Evolutionary conservation across 2,329 filamentous ascomycete genomes (phyloP), one percentile per base, ranked within the genome.

Genomic region (Colletotrichum gigasporum): DNA sequence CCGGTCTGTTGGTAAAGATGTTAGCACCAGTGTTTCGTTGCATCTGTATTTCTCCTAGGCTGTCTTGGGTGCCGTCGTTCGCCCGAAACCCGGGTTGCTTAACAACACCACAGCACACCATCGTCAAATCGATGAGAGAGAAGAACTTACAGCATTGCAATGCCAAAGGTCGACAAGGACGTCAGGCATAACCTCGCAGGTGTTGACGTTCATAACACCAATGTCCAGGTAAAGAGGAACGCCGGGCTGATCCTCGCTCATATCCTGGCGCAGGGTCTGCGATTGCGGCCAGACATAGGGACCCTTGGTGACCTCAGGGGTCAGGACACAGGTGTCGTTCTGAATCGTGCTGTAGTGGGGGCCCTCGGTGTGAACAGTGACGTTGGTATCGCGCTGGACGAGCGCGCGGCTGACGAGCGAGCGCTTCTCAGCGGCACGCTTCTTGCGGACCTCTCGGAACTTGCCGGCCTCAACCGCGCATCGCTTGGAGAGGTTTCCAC

Each of bases 211-310:
- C 16, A 71, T 57, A 14, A 70, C 64, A 28, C 70, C 69, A 37
- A 71, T 62, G 30, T 70, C 68, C 32, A 71, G 69, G 50, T 78
- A 79, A 5, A 84, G 50, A 32, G 80, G 77, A 12, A 85, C 71
- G 42, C 82, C 82, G 42, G 44, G 71, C 64, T 79, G 67, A 4
- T 70, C 62, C 57, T 84, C 82, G 63, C 76, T 78, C 65, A 84
- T 75, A 59, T 85, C 75, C 70, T 48, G 82, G 76, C 62, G 83
- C 68, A 61, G 78, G 73, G 70, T 84, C 80, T 50, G 81, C 80
- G 22, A 75, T 68, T 30, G 83, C 73, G 67, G 78, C 60, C 54
- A 63, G 16, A 53, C 51, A 72, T 84, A 63, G 4, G 60, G 60
- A 4, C 60, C 60, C 47, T 52, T 47, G 45, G 60, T 63, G 12